Evolutionary conservation across 2,329 filamentous ascomycete genomes (phyloP), one percentile per base, ranked within the genome.

Genomic region (Pestalotiopsis sp.): DNA sequence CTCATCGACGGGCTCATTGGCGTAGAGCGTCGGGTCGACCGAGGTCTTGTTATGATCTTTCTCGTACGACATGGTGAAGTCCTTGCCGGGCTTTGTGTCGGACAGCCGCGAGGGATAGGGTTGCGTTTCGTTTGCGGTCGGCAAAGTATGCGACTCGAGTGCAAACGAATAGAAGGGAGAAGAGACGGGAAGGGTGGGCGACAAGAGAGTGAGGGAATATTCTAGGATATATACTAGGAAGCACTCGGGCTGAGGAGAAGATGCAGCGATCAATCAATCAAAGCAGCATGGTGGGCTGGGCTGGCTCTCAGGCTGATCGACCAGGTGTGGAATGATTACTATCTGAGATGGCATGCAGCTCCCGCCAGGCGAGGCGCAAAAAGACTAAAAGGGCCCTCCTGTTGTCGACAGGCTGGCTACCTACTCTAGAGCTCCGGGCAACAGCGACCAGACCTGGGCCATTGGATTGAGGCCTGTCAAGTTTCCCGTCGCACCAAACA

Each of bases 1-100:
- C 70, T 81, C 76, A 72, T 82, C 81, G 45, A 66, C 69, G 27
- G 70, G 23, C 27, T 45, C 67, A 23, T 65, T 49, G 58, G 58
- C 67, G 69, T 74, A 73, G n/a, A 70, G 65, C 36, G 72, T 71
- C 65, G 69, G 59, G 67, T 59, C 64, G 60, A 66, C 69, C 64
- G 69, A 36, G 45, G 45, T 59, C 12, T 20, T 73, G 69, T 77
- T 76, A 52, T 66, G 67, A n/a, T 68, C 68, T 70, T 78, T 77
- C 45, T 75, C 73, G 58, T 63, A 39, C 62, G 75, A 75, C 73
- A 78, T 77, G 7, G 61, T 75, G 64, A 36, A 39, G 45, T 45
- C 41, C 17, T 52, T 20, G 17, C 49, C 52, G 61, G 59, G 17
- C 45, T 56, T 3, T 31, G 23, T 41, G 66, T 66, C 64, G 31